Conservation (phyloP, 2,329 filamentous ascomycete species). For the Immersiporthe knoxdaviesiana region DNA sequence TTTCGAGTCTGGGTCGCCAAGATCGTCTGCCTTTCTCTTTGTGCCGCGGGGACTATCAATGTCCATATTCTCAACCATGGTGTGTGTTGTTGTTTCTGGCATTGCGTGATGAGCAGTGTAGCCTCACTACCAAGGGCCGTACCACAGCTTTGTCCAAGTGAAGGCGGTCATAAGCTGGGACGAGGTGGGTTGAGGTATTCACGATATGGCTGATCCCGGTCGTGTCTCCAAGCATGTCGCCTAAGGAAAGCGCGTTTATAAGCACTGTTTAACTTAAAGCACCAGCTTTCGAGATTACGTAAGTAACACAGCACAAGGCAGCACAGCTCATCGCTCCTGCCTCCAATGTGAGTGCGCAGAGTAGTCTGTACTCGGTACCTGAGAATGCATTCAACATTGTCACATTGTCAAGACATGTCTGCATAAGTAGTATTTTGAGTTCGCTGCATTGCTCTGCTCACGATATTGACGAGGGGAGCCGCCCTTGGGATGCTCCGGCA, state of each 20-base stretch:
- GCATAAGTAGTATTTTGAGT: too few relatives aligned
- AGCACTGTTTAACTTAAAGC: neutral
- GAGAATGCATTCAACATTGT: too few relatives aligned
- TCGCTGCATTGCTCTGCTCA: neutral
- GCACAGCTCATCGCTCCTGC: neutral
- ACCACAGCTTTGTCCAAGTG: neutral
- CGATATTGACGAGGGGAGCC: neutral
- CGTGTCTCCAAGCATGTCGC: neutral
- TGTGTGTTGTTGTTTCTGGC: neutral
- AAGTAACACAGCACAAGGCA: neutral
- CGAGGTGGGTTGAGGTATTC: too few relatives aligned
- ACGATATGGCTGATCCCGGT: neutral
- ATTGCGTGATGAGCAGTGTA: neutral
- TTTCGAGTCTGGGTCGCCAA: conserved; percentile 20
- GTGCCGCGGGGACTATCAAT: conserved; percentile 47
- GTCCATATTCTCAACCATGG: conserved; percentile 49
- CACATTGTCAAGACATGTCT: too few relatives aligned
- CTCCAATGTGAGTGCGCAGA: neutral
- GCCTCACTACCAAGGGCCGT: neutral
- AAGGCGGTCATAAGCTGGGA: too few relatives aligned
- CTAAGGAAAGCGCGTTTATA: neutral
- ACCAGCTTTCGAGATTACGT: neutral
- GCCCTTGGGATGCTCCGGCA: neutral
- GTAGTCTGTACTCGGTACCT: too few relatives aligned
- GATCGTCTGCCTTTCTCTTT: conserved; percentile 54